Conservation (phyloP, 106 monocot species). For the Allium fistulosum region DNA sequence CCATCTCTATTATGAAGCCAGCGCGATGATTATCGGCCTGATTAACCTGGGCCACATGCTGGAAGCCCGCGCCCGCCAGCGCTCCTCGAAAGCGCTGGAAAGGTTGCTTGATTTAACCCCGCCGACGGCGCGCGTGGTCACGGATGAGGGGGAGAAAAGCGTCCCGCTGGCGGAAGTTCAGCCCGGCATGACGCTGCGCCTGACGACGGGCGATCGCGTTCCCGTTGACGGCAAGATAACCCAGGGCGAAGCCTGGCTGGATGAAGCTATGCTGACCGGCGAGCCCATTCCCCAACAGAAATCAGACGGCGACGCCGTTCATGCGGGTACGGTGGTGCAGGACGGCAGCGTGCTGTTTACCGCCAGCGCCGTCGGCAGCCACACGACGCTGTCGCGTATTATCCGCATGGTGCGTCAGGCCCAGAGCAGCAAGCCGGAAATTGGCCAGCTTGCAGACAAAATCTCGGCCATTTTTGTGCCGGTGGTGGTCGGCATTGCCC, state of each 20-base stretch:
- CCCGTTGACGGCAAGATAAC: neutral
- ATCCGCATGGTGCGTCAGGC: neutral
- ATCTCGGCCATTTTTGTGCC: constrained; percentile 1
- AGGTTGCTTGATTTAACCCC: neutral
- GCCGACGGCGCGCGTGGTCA: neutral
- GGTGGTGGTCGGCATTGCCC: neutral
- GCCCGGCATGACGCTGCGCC: neutral
- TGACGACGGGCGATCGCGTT: neutral
- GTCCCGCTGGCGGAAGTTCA: neutral
- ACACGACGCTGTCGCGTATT: constrained; percentile 5
- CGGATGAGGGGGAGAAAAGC: neutral
- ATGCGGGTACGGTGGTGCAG: neutral
- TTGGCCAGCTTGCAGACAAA: neutral
- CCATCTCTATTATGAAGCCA: neutral
- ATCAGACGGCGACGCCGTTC: neutral
- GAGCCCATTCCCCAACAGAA: neutral
- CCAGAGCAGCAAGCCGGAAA: neutral
- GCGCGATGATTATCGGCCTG: neutral
- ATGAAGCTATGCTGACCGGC: constrained; percentile 2
- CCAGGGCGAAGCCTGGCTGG: neutral
- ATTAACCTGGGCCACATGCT: neutral
- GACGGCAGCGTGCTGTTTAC: neutral
- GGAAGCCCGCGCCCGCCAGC: neutral
- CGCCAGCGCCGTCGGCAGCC: neutral
- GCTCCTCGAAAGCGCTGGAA: neutral